These are phyloP conservation scores for Beta lomatogona DNA, from an alignment of 179 eudicot species.

Conservation along the genomic window DNA sequence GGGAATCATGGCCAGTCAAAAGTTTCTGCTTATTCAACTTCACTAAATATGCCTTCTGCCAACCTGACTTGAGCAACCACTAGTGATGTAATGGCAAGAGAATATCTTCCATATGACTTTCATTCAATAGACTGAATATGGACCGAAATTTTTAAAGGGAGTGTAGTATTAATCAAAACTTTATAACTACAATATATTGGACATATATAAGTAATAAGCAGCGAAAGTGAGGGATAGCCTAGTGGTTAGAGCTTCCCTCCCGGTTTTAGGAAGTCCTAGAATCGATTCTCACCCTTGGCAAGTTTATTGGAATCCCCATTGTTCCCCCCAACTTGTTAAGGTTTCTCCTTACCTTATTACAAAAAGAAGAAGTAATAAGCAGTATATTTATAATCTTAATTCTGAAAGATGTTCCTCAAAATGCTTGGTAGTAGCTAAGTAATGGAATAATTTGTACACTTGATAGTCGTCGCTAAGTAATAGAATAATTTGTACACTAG, in stretches of 20 bases:
- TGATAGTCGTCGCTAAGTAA: not conserved
- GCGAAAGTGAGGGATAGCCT: too few species aligned
- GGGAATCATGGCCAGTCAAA: conserved; percentile 32
- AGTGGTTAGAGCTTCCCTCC: too few species aligned
- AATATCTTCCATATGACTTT: conserved; percentile 23
- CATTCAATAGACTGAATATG: not conserved
- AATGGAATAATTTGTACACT: too few species aligned
- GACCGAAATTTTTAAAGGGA: not conserved
- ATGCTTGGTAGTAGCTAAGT: not conserved
- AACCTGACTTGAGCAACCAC: conserved; percentile 24
- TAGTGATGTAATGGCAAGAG: conserved; percentile 10
- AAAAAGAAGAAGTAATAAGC: too few species aligned
- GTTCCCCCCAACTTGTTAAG: too few species aligned
- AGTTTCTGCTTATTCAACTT: conserved; percentile 20
- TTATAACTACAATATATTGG: not conserved
- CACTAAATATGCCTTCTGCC: not conserved
- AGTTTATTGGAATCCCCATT: too few species aligned
- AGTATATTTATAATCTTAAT: not conserved
- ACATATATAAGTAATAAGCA: not conserved
- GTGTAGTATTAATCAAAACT: not conserved
- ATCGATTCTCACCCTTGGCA: too few species aligned
- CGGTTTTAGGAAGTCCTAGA: too few species aligned
- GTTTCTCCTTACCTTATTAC: too few species aligned
- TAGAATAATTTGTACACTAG: too few species aligned
- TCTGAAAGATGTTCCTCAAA: not conserved